phyloP scores from a whole-genome alignment of 192 early-diverging fungal genomes.

The Rhizophagus clarus region DNA sequence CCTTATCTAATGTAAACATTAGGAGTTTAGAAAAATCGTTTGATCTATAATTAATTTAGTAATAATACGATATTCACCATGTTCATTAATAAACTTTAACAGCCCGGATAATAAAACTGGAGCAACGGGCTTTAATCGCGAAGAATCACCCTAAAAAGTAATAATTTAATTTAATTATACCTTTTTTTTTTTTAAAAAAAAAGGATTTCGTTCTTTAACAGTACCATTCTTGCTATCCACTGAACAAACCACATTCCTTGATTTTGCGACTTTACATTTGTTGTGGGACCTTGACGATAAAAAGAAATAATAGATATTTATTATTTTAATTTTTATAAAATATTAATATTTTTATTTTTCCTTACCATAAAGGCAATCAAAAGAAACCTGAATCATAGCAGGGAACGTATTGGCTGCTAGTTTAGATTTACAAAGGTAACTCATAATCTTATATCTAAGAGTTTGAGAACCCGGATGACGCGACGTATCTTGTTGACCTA shows the following conservation, averaged over 20 bases:
- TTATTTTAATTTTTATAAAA: background rate
- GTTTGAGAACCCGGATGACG: constrained; percentile 49
- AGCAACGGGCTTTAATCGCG: constrained; percentile 63
- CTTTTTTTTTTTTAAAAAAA: background rate
- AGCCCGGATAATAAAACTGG: constrained; percentile 72
- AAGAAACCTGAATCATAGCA: constrained; percentile 69
- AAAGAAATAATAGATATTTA: background rate
- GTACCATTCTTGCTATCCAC: constrained; percentile 83
- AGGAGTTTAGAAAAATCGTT: background rate
- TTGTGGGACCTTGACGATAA: constrained; percentile 52
- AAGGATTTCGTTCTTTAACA: background rate
- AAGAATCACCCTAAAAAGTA: constrained; percentile 22
- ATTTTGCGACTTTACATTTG: constrained; percentile 69
- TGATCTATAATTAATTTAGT: constrained; percentile 30
- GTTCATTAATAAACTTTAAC: constrained; percentile 60
- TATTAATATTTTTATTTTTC: background rate
- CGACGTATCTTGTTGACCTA: constrained; percentile 37
- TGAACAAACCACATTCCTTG: constrained; percentile 84
- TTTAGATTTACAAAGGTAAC: constrained; percentile 65
- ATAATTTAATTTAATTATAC: no score
- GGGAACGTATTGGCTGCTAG: constrained; percentile 70
- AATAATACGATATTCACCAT: constrained; percentile 35
- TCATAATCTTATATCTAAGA: constrained; percentile 66
- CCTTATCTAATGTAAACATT: background rate
- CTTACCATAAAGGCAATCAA: constrained; percentile 80